phyloP scores from a whole-genome alignment of 1,284 basidiomycete genomes.

The Microbotryomycetes sp. region DNA sequence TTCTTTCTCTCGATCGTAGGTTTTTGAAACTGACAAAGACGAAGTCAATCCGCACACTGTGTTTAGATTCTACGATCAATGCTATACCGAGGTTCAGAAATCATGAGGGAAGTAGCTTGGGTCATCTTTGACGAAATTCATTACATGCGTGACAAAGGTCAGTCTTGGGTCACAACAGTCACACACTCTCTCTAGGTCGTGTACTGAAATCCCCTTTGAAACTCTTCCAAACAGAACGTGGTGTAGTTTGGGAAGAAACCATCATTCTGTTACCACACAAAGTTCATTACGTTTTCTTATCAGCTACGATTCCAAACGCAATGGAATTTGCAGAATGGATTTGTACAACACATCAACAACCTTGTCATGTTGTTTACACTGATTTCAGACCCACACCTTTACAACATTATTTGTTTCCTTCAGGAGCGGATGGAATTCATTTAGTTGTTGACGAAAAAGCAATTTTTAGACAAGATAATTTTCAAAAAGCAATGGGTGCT shows the following conservation, averaged over 20 bases:
- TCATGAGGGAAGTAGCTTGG: constrained; percentile 99
- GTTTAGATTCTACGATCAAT: constrained; percentile 91
- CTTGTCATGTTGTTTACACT: constrained; percentile 98
- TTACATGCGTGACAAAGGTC: constrained; percentile 93
- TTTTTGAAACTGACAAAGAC: neutral
- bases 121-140: constrained; percentile 99
- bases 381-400: constrained; percentile 97
- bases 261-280: constrained; percentile 94
- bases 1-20: neutral
- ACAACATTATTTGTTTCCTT: constrained; percentile 97
- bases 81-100: constrained; percentile 96
- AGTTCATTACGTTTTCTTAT: constrained; percentile 96
- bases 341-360: constrained; percentile 91
- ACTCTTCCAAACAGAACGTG: constrained; percentile 43
- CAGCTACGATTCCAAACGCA: constrained; percentile 99
- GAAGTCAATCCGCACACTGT: neutral
- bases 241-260: constrained; percentile 65
- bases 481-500: constrained; percentile 95
- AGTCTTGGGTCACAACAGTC: constrained; percentile 9
- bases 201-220: neutral
- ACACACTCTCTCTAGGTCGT: constrained; percentile 56
- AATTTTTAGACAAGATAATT: constrained; percentile 95
- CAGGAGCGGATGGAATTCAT: constrained; percentile 93
- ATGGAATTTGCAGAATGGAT: constrained; percentile 99
- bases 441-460: constrained; percentile 96